A percentile compares a stretch with the other conserved stretches of the same genome.
These are phyloP conservation scores for Alternaria arborescens DNA, from an alignment of 2,329 filamentous ascomycete species.

Conservation along the genomic window DNA sequence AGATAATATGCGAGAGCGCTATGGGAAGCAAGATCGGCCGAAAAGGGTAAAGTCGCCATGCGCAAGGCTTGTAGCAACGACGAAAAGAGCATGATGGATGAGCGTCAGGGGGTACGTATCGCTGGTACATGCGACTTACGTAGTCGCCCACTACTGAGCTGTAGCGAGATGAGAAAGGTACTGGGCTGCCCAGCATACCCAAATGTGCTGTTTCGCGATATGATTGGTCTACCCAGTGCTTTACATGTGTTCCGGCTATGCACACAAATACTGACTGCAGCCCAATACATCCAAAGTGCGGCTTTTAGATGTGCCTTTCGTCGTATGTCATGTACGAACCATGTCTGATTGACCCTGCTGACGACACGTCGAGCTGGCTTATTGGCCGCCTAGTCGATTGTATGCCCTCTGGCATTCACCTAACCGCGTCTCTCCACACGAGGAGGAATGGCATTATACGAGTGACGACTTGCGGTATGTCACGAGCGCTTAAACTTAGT, in stretches of 20 bases:
- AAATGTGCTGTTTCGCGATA: constrained; percentile 29
- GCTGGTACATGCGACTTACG: constrained; percentile 24
- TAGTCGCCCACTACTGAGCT: constrained; percentile 30
- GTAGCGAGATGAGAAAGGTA: constrained; percentile 33
- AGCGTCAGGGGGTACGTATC: constrained; percentile 24
- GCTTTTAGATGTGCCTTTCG: constrained; percentile 25
- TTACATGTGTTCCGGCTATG: constrained; percentile 46
- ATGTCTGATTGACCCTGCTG: constrained; percentile 28
- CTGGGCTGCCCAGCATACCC: constrained; percentile 30
- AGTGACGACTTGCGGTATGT: constrained; percentile 33
- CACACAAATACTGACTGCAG: constrained; percentile 40
- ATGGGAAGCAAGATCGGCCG: constrained; percentile 31
- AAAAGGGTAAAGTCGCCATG: constrained; percentile 29
- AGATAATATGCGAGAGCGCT: constrained; percentile 43
- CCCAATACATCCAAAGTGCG: constrained; percentile 41
- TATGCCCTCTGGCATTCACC: constrained; percentile 25
- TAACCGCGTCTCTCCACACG: constrained; percentile 31
- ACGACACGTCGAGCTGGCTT: constrained; percentile 31
- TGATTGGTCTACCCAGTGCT: constrained; percentile 44
- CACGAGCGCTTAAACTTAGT: constrained; percentile 46
- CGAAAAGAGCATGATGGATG: constrained; percentile 26
- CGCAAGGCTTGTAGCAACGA: constrained; percentile 24
- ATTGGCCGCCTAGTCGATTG: constrained; percentile 36
- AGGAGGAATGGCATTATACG: constrained; percentile 41
- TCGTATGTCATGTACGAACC: constrained; percentile 31